Evolutionary conservation across 352 stramenopile species (phyloP), one percentile per base, ranked within the genome.

Genomic region (Elongisporangium anandrum): DNA sequence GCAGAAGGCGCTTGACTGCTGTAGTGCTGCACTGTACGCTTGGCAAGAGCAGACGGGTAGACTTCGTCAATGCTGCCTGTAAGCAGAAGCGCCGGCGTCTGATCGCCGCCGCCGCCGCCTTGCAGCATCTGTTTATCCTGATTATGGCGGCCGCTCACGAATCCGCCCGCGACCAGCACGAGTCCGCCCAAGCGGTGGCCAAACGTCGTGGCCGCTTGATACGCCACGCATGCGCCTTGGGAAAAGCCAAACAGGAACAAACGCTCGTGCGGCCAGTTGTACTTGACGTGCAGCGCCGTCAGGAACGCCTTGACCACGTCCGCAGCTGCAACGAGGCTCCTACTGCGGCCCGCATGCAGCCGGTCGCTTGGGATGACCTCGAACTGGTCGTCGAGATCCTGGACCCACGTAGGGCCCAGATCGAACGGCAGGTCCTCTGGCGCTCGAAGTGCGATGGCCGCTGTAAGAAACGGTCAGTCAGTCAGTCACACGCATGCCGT

Each of bases 241-340:
- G 81, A 88, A 57, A 87, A 88, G 2, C 68, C 81, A 29, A 90
- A 81, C 34, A 90, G 59, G 54, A 87, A 87, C 21, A 90, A 48
- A 41, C 77, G 69, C 20, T 81, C 70, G 45, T 73, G 73, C 10
- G 51, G 66, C 81, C 81, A 90, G 16, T 48, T 62, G 56, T 87
- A 88, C 17, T 54, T 24, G 34, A 75, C 57, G 20, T 80, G 77
- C 20, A 90, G 67, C 20, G 77, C 75, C 10, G 60, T 20, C 23
- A 90, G 53, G 56, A 88, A 84, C 6, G 45, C 61, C 65, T 65
- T 72, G n/a, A 88, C 56, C 54, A 73, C 79, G 21, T 79, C 65
- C 10, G 60, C 29, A 4, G 74, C 66, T 0, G 45, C 51, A 22
- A 70, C 38, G 26, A 90, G 68, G 60, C 81, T 89, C 41, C 17